phyloP scores from a whole-genome alignment of 1,284 basidiomycete genomes.

The Fomitopsis schrenkii region DNA sequence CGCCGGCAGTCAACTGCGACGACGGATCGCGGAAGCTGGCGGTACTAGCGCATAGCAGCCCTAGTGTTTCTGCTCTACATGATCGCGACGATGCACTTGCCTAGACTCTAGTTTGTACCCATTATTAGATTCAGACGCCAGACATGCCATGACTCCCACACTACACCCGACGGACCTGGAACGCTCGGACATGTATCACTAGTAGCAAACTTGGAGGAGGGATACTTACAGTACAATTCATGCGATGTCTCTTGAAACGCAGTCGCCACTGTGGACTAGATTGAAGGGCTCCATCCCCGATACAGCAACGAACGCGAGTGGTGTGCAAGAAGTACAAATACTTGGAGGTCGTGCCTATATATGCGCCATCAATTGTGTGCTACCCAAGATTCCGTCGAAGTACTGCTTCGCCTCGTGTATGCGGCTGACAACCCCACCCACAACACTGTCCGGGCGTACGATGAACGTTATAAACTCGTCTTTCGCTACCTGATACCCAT shows the following conservation, averaged over 20 bases:
- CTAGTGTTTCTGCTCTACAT: not conserved
- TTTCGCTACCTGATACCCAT: constrained; percentile 9
- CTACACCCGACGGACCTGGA: not conserved
- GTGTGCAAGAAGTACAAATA: not conserved
- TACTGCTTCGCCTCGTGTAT: constrained; percentile 10
- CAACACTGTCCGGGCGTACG: constrained; percentile 20
- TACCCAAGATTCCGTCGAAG: not conserved
- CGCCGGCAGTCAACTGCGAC: not conserved
- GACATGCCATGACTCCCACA: not conserved
- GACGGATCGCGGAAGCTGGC: not conserved
- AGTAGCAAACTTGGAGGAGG: not conserved
- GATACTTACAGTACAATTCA: not conserved
- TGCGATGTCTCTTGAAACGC: not conserved
- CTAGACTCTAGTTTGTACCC: not conserved
- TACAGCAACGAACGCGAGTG: too few relatives aligned
- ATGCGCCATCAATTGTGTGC: not conserved
- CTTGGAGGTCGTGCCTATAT: not conserved
- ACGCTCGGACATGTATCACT: not conserved
- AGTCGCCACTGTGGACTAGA: not conserved
- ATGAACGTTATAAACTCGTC: constrained; percentile 10
- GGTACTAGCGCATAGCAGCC: not conserved
- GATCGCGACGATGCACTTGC: not conserved
- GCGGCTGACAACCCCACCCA: constrained; percentile 14
- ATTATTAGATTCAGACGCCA: not conserved
- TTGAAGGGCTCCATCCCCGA: too few relatives aligned